Evolutionary conservation across 371 early-diverging fungal species (phyloP).

Genomic region (Funneliformis caledonium): DNA sequence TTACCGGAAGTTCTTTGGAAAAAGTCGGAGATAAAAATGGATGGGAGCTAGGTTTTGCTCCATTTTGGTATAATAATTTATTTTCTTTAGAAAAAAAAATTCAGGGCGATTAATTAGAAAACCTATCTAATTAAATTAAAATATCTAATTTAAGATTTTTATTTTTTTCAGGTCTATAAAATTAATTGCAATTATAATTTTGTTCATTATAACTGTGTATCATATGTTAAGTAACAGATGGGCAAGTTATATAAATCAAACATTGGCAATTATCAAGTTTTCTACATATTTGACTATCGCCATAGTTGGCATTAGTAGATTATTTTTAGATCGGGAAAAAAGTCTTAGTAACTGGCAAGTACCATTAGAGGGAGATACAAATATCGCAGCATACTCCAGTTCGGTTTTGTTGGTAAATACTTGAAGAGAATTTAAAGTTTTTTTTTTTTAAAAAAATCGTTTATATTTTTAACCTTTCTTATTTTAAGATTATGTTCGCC

Average conservation of each 20-base stretch:
- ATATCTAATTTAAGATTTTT: neutral
- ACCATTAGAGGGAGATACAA: neutral
- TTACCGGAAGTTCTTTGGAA: neutral
- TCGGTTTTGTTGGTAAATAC: neutral
- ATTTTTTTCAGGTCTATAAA: neutral
- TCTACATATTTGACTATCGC: neutral
- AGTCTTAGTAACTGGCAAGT: neutral
- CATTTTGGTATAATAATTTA: neutral
- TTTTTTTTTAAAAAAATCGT: neutral
- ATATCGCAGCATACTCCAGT: neutral
- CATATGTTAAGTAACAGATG: slow-evolving; percentile 13
- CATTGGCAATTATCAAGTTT: slow-evolving; percentile 16
- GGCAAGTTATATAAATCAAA: slow-evolving; percentile 28
- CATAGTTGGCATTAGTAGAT: neutral
- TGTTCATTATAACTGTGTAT: neutral
- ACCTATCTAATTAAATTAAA: too few relatives aligned
- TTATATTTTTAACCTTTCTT: neutral
- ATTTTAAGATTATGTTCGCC: slow-evolving; percentile 4
- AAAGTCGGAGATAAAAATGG: neutral
- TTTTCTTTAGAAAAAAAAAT: too few relatives aligned
- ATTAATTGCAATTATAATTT: neutral
- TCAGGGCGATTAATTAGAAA: too few relatives aligned
- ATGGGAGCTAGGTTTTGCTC: neutral
- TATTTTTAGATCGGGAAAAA: neutral
- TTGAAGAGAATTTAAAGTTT: neutral